Evolutionary conservation across 352 stramenopile species (phyloP).

Genomic region (Globisporangium spiculum): DNA sequence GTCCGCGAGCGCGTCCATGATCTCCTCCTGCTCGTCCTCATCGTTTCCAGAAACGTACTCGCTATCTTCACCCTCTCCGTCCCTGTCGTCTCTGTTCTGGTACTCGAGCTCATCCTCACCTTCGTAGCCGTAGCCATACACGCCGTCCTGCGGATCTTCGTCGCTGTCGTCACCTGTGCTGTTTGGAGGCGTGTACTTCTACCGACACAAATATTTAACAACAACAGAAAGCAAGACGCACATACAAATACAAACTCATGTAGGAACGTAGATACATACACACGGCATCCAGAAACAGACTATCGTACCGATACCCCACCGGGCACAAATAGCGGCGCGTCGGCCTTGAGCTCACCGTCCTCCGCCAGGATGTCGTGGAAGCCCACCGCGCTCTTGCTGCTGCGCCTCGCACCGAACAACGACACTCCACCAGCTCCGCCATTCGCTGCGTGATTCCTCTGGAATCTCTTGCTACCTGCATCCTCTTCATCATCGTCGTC

Average conservation of each 20-base stretch:
- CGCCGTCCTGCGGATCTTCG: constrained; percentile 5
- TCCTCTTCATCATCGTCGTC: constrained; percentile 25
- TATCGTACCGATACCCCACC: constrained; percentile 17
- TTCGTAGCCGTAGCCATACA: constrained; percentile 9
- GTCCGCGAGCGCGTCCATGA: constrained; percentile 41
- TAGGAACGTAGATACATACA: neutral
- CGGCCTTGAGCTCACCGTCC: constrained; percentile 70
- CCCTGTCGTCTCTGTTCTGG: neutral
- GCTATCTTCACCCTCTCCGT: neutral
- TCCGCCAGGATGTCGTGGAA: constrained; percentile 36
- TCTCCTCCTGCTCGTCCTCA: constrained; percentile 12
- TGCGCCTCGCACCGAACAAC: neutral
- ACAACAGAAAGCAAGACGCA: no score
- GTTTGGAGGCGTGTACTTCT: constrained; percentile 18
- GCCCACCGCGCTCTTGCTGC: constrained; percentile 3
- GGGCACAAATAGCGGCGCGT: constrained; percentile 68
- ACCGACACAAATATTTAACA: neutral
- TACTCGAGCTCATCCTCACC: neutral
- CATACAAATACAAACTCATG: neutral
- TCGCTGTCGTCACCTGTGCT: constrained; percentile 15
- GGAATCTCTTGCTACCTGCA: neutral
- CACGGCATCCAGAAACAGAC: neutral
- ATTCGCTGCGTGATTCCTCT: neutral
- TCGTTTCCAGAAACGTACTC: constrained; percentile 5
- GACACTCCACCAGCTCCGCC: neutral